Evolutionary conservation across 345 rosid species (phyloP).

Genomic region (Moricandia arvensis): DNA sequence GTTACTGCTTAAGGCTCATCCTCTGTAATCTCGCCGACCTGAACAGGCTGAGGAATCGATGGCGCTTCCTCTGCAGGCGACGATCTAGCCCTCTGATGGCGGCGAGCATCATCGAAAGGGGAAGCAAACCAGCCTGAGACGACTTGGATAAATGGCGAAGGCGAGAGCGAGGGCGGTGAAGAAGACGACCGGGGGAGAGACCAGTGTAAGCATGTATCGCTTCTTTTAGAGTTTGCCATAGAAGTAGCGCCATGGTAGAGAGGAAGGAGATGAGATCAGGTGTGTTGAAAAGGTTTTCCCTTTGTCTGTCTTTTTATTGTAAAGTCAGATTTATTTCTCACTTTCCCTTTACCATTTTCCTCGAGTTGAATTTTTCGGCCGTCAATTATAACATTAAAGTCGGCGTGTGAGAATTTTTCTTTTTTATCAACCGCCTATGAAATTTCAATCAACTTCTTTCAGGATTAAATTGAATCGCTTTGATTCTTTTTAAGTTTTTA

Average conservation of each 20-base stretch:
- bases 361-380: neutral
- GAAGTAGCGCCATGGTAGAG: conserved; percentile 66
- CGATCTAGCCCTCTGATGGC: conserved; percentile 47
- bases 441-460: too few relatives aligned
- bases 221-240: conserved; percentile 86
- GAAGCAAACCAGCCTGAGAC: conserved; percentile 63
- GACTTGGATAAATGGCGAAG: conserved; percentile 67
- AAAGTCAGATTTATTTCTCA: neutral
- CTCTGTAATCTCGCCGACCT: conserved; percentile 81
- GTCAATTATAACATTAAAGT: too few relatives aligned
- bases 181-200: conserved; percentile 77
- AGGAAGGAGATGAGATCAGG: conserved; percentile 3
- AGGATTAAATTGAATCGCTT: too few relatives aligned
- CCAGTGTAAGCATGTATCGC: conserved; percentile 85
- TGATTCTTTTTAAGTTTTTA: too few relatives aligned
- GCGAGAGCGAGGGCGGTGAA: conserved; percentile 70
- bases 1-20: conserved; percentile 83
- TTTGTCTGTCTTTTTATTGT: neutral
- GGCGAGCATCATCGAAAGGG: conserved; percentile 42
- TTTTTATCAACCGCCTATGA: too few relatives aligned
- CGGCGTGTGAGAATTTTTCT: too few relatives aligned
- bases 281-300: conserved; percentile 13
- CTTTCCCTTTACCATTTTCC: neutral
- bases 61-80: conserved; percentile 53
- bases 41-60: conserved; percentile 85